Evolutionary conservation across 345 rosid genomes (phyloP), one percentile per base, ranked within the genome.

Genomic region (Ceriops decandra): DNA sequence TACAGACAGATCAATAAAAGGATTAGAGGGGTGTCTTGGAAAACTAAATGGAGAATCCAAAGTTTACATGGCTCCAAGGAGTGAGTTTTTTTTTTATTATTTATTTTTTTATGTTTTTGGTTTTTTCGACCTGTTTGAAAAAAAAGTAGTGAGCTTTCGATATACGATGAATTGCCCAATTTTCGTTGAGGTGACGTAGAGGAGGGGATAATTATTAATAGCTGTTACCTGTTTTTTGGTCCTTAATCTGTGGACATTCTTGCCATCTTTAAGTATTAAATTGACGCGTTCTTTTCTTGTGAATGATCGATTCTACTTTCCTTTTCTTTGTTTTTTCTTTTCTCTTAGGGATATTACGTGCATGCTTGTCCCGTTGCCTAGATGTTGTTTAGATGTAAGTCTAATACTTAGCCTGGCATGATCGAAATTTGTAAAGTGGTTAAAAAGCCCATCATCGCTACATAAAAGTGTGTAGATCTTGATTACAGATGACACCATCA

Each of bases 241-340:
- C 82, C 73, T 68, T 79, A 77, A 79, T 62, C 60, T 31, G 13
- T 72, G 79, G 72, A 64, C 57, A 60, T 63, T 30, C 67, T 77
- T 81, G 82, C 75, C 81, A 74, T 81, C 78, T 69, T 74, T 0
- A 11, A 30, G 32, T 30, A 64, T 71, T 64, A 65, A 79, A 27
- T 53, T 32, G 30, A 16, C 57, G 2, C 70, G 72, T 64, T 78
- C 70, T 79, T 68, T 71, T 68, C 71, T 49, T 63, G 28, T 69
- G 81, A 64, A 52, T 53, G 71, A 82, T 75, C 76, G 38, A 81
- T 73, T 78, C 24, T 49, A 19, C 27, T 36, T 36, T 27, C 4
- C 36, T 68, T 33, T 33, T 42, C 15, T 3, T 13, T 11, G 2
- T 42, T 13, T 42, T 13, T 3, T 3, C 2, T 42, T 13, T 11